These are phyloP conservation scores for Aphanocladium album DNA, from an alignment of 2,329 filamentous ascomycete species.

Conservation along the genomic window DNA sequence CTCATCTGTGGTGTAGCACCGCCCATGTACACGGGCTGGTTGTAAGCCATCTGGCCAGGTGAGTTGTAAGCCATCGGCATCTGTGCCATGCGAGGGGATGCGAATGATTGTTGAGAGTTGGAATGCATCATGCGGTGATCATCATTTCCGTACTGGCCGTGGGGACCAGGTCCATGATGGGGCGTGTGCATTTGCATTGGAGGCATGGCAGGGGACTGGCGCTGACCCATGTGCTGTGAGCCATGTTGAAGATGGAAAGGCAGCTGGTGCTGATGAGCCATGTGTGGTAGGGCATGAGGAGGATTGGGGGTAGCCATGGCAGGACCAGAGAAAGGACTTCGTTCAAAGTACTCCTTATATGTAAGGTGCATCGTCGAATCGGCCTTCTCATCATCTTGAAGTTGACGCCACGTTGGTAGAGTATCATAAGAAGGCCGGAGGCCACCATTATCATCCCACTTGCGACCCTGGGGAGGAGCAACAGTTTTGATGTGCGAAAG, in stretches of 20 bases:
- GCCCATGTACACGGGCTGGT: conserved; percentile 67
- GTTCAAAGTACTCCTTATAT: conserved; percentile 77
- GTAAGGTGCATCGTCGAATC: conserved; percentile 60
- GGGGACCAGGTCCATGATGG: conserved; percentile 63
- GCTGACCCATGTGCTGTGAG: conserved; percentile 60
- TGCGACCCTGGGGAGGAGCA: conserved; percentile 47
- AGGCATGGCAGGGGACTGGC: conserved; percentile 69
- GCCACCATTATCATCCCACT: conserved; percentile 74
- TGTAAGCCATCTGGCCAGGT: conserved; percentile 65
- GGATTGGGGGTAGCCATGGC: conserved; percentile 65
- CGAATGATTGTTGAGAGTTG: conserved; percentile 77
- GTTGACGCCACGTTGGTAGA: conserved; percentile 73
- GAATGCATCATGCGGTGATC: conserved; percentile 86
- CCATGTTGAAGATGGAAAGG: conserved; percentile 77
- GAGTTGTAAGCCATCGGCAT: conserved; percentile 66
- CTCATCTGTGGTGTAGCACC: conserved; percentile 66
- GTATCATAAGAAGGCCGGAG: conserved; percentile 82
- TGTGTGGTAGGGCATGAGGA: conserved; percentile 63
- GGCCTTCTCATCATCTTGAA: conserved; percentile 64
- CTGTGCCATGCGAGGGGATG: conserved; percentile 73
- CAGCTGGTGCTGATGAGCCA: conserved; percentile 78
- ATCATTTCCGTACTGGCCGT: conserved; percentile 66
- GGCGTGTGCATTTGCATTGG: conserved; percentile 72
- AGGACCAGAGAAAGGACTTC: conserved; percentile 49
- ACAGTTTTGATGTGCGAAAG: conserved; percentile 50